Percentiles rank a stretch among this genome's conserved stretches.
Evolutionary conservation across 352 stramenopile species (phyloP).

Genomic region (Pythium dissotocum): DNA sequence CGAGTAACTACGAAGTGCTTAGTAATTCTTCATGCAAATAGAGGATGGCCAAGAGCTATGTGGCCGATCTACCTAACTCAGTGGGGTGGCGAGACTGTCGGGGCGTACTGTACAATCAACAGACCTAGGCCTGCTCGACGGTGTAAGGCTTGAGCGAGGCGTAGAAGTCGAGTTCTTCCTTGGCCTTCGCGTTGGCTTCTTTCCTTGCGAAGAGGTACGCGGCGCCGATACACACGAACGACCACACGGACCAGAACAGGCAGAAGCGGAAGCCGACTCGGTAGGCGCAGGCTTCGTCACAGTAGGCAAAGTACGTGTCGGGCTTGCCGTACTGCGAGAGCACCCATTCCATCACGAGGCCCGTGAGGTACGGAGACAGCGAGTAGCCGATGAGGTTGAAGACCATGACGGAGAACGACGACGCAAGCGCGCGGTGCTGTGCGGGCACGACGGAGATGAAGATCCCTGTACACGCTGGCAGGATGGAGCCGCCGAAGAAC

Average conservation of each 20-base stretch:
- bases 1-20: constrained; percentile 4
- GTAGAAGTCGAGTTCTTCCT: constrained; percentile 63
- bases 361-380: constrained; percentile 75
- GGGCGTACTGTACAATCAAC: constrained; percentile 5
- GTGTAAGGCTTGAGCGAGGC: constrained; percentile 12
- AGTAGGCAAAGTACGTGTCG: constrained; percentile 69
- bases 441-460: constrained; percentile 83
- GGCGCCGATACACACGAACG: constrained; percentile 66
- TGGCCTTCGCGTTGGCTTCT: constrained; percentile 53
- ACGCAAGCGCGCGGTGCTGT: constrained; percentile 73
- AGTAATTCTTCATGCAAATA: constrained; percentile 4
- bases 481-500: constrained; percentile 80
- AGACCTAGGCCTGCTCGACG: constrained; percentile 2
- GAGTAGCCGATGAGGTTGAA: constrained; percentile 85
- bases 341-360: constrained; percentile 81
- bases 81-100: neutral
- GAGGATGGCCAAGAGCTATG: neutral
- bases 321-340: constrained; percentile 57
- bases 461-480: constrained; percentile 82
- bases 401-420: constrained; percentile 80
- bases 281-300: constrained; percentile 82
- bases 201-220: constrained; percentile 51
- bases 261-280: constrained; percentile 81
- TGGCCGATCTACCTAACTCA: constrained; percentile 1
- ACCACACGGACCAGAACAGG: constrained; percentile 81